Base-by-base conservation (phyloP, 2,329 filamentous ascomycete genomes). In the Emmonsiellopsis sp. region DNA sequence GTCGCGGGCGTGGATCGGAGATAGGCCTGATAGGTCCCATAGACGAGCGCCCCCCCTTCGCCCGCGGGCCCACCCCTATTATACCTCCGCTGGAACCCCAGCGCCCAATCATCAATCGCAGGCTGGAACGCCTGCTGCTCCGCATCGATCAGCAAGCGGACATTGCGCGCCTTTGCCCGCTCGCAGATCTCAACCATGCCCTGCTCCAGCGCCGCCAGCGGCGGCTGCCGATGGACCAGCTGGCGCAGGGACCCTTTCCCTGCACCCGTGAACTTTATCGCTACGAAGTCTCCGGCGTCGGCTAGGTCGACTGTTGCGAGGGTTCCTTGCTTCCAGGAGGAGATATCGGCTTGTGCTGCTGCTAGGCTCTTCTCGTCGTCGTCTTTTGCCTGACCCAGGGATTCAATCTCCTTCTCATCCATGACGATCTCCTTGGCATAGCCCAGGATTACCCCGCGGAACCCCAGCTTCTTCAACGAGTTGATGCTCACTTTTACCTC, bases 371-470 rank as follows among this genome's bases (percentile, higher is more conserved):
- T 52, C 31, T 57, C 57, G 21, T 59, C 53, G 47, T 61, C 45
- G 17, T 9, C 11, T 5, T 2, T 37, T 5, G 9, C 37, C 17
- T 17, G n/a, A 34, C 10, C 34, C 3, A 52, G 37, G 13, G 57
- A 53, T 14, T 55, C 39, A 27, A 56, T 58, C 46, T 68, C 63
- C 4, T 74, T 68, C 34, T 83, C 79, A 13, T 77, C 77, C 36
- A 88, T 74, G 11, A 92, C 85, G 0, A 93, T 86, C 69, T 95
- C 91, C 58, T 80, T 81, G 2, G 88, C 89, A 63, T 94, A 95
- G 49, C 87, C 84, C 46, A 95, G 76, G 53, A 95, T 89, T 5
- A 95, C 87, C 10, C 90, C 91, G 27, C 80, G 81, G 65, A 88
- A 95, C 1, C 91, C 91, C 44, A 92, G 82, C 34, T 75, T 68